Evolutionary conservation across 1,139 yeast genomes (phyloP), one percentile per base, ranked within the genome.

Genomic region (Lodderomyces orthopsilosis): DNA sequence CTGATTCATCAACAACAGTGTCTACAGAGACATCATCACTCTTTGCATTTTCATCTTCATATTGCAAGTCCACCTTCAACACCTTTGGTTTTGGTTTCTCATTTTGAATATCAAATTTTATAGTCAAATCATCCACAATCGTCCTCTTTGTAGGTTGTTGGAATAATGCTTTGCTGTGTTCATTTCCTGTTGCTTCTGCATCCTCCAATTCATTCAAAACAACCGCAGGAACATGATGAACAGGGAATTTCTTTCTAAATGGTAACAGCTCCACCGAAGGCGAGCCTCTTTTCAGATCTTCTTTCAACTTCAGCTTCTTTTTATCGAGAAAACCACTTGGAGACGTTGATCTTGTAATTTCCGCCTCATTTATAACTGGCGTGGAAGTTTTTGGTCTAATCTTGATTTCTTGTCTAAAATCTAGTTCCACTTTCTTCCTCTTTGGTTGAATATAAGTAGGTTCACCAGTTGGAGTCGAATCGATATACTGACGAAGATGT

Each of bases 401-500:
- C 14, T 34, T 30, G 14, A 30, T 5, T 15, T 30, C 18, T 21
- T 22, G 32, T 36, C 38, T 23, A 27, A 34, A 40, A 27, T 33
- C 43, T 22, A 35, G 36, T 26, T 38, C 48, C 46, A 40, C 47
- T 51, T 22, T 45, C 22, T 17, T 39, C 44, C 36, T 48, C 37
- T 47, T 49, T 13, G 52, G 50, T 55, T 41, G 46, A 35, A 47
- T 46, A 38, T 42, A 67, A 8, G 59, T 48, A 5, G 62, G 62
- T 37, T 68, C 72, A 4, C 73, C 72, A 18, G 65, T 65, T 7
- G 75, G 72, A 2, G 75, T 68, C 3, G 74, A 59, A 18, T 61
- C 59, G 40, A 66, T 68, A 53, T 53, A 75, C 40, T 71, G 75
- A 43, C 68, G 64, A 46, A 77, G 62, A 46, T 77, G 77, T 9